Percentiles rank a stretch among this genome's conserved stretches.
Evolutionary conservation across 192 early-diverging fungal genomes (phyloP).

Genomic region (Spizellomyces punctatus): DNA sequence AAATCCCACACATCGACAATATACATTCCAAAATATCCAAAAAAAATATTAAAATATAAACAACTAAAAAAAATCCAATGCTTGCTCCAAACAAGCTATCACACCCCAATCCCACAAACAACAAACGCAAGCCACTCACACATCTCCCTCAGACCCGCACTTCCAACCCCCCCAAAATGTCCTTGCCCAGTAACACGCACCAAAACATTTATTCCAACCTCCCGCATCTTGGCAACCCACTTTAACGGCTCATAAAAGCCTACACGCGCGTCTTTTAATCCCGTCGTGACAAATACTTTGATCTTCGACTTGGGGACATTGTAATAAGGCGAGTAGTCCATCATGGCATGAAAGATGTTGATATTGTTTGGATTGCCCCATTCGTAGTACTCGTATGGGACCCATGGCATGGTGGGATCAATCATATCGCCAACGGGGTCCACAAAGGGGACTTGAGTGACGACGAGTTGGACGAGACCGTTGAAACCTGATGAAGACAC

Average conservation of each 20-base stretch:
- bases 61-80: no score
- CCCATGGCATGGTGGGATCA: constrained; percentile 47
- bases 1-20: no score
- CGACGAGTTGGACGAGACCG: constrained; percentile 27
- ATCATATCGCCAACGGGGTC: constrained; percentile 48
- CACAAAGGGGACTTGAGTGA: constrained; percentile 51
- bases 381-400: constrained; percentile 46
- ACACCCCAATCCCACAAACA: no score
- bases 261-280: constrained; percentile 80
- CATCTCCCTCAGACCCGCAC: not conserved
- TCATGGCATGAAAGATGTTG: constrained; percentile 42
- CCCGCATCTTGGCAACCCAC: constrained; percentile 77
- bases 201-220: constrained; percentile 1
- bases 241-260: constrained; percentile 85
- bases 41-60: no score
- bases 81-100: no score
- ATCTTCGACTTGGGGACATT: constrained; percentile 16
- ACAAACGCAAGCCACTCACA: constrained; percentile 38
- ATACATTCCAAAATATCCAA: no score
- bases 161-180: constrained; percentile 19
- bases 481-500: constrained; percentile 27
- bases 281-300: constrained; percentile 47
- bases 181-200: constrained; percentile 18
- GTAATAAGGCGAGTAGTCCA: constrained; percentile 46
- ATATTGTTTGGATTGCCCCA: constrained; percentile 43